Evolutionary conservation across 1,139 yeast genomes (phyloP), one percentile per base, ranked within the genome.

Genomic region (Taphrina wiesneri): DNA sequence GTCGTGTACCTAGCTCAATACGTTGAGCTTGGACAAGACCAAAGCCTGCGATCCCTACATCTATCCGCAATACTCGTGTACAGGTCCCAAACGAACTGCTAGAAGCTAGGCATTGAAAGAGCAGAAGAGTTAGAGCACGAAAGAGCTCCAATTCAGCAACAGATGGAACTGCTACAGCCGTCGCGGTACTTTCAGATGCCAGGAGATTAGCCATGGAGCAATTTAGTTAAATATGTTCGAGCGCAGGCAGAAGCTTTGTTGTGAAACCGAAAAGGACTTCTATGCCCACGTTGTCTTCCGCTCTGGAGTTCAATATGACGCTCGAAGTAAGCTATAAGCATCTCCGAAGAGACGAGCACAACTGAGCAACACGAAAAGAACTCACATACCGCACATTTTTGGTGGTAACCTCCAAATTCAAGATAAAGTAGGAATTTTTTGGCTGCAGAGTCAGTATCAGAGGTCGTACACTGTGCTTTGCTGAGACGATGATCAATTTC

Each of bases 251-350:
- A 60, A 43, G 57, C 54, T 49, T 49, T 32, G 49, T 36, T 15
- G 36, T 13, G 43, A 57, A 28, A 23, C 19, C 41, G 19, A 15
- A 28, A 59, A 39, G 56, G 34, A 36, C 49, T 59, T 60, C 64
- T 60, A 60, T 60, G 64, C 64, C 64, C 57, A 41, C 64, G 64
- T 21, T 21, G 28, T 60, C 64, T 60, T 60, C 64, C 36, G 64
- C 64, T 60, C 64, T 60, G 56, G 64, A 60, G 57, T 60, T 28
- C 64, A 41, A 60, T 60, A 60, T 60, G 64, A 60, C 64, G 57
- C 64, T 60, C 64, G 52, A 60, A 60, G 57, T 60, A 49, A 53
- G 64, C 64, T 60, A 60, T 39, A n/a, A 34, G 57, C 23, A 23
- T 41, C 46, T 54, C 56, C 34, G 13, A 19, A 32, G 56, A 30